Percentiles rank a stretch among this genome's conserved stretches.
Conservation (phyloP, 169 alveolate species). For the Cryptosporidium meleagridis region DNA sequence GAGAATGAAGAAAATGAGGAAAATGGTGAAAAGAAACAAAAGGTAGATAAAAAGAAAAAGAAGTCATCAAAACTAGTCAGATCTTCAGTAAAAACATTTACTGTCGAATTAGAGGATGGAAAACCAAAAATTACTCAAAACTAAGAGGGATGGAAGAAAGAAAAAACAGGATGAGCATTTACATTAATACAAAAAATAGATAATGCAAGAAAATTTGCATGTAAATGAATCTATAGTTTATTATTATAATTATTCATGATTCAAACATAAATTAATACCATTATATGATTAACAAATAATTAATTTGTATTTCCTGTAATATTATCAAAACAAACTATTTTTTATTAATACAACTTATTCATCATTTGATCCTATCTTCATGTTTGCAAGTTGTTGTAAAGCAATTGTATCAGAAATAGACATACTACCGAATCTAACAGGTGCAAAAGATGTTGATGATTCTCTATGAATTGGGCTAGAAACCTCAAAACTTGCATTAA, state of each 20-base stretch:
- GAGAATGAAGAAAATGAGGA: neutral
- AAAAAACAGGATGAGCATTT: neutral
- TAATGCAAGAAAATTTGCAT: neutral
- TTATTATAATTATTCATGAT: neutral
- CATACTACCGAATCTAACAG: constrained; percentile 65
- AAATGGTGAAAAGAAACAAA: neutral
- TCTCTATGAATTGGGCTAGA: constrained; percentile 29
- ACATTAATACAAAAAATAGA: neutral
- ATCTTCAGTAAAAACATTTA: constrained; percentile 54
- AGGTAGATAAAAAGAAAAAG: neutral
- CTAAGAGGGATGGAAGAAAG: neutral
- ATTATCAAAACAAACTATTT: neutral
- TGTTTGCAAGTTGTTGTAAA: constrained; percentile 54
- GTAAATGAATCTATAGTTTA: neutral
- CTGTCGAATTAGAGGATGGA: constrained; percentile 69
- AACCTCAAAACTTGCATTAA: constrained; percentile 23
- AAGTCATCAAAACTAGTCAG: constrained; percentile 16
- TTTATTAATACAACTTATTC: neutral
- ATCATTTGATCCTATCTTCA: constrained; percentile 37
- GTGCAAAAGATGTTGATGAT: constrained; percentile 24
- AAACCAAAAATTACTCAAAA: constrained; percentile 55
- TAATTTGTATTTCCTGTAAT: neutral
- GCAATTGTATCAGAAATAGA: constrained; percentile 64
- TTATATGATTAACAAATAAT: neutral
- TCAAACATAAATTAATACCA: neutral